A percentile compares a stretch with the other conserved stretches of the same genome.
phyloP scores from a whole-genome alignment of 2,329 filamentous ascomycete species.

The Paecilomyces variotii region DNA sequence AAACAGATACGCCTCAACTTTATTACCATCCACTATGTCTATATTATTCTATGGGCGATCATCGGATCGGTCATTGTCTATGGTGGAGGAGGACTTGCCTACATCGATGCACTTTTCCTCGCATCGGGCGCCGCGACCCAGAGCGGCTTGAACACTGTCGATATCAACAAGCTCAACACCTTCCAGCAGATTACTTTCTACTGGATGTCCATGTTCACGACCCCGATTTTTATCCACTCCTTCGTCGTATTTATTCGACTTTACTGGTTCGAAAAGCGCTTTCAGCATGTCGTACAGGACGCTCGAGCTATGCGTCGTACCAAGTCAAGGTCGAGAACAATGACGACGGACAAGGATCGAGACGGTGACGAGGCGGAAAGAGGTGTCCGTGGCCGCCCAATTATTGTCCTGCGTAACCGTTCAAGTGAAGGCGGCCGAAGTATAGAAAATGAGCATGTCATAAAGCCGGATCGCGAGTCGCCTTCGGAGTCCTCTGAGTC shows the following conservation, averaged over 20 bases:
- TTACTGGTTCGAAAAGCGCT: slow-evolving; percentile 97
- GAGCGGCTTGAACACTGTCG: slow-evolving; percentile 75
- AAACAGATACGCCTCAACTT: slow-evolving; percentile 35
- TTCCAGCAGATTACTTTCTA: slow-evolving; percentile 70
- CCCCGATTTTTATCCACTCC: slow-evolving; percentile 76
- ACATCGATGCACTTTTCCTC: slow-evolving; percentile 86
- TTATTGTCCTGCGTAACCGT: slow-evolving; percentile 30
- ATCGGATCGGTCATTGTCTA: slow-evolving; percentile 72
- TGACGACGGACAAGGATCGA: slow-evolving; percentile 40
- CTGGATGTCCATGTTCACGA: slow-evolving; percentile 63
- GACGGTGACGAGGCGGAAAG: slow-evolving; percentile 23
- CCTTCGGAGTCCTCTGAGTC: slow-evolving; percentile 17
- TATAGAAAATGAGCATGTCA: slow-evolving; percentile 10
- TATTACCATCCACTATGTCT: slow-evolving; percentile 53
- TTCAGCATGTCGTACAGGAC: slow-evolving; percentile 73
- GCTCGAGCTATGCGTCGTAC: slow-evolving; percentile 58
- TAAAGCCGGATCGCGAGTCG: slow-evolving; percentile 16
- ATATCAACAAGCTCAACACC: slow-evolving; percentile 59
- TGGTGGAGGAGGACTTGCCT: slow-evolving; percentile 54
- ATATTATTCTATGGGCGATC: slow-evolving; percentile 67
- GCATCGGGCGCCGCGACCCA: slow-evolving; percentile 81
- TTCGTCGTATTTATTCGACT: slow-evolving; percentile 85
- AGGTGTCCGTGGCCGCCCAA: slow-evolving; percentile 29
- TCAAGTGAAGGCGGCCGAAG: slow-evolving; percentile 19
- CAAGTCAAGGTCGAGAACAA: slow-evolving; percentile 52